Evolutionary conservation across 768 basidiomycete genomes (phyloP).

Genomic region (Leccinum ochraceum): DNA sequence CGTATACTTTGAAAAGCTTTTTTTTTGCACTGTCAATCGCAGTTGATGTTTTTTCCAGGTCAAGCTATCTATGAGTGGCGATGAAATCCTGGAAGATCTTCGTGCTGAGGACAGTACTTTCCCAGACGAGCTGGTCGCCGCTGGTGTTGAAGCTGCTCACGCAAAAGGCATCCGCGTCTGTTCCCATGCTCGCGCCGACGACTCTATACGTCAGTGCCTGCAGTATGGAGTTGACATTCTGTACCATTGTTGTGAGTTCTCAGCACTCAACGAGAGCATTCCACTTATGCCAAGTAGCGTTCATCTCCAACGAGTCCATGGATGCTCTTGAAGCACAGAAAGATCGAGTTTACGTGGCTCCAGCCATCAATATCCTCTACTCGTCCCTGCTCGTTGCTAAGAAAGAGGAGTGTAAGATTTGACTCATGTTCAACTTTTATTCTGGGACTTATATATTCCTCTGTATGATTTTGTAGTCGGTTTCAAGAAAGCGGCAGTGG

Average conservation of each 20-base stretch:
- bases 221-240: conserved; percentile 38
- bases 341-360: conserved; percentile 36
- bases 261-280: neutral
- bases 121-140: conserved; percentile 34
- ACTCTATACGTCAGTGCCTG: conserved; percentile 34
- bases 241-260: conserved; percentile 28
- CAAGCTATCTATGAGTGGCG: conserved; percentile 40
- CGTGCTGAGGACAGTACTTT: conserved; percentile 39
- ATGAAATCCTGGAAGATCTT: conserved; percentile 36
- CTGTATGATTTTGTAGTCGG: conserved; percentile 13
- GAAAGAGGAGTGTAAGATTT: conserved; percentile 25
- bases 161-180: conserved; percentile 38
- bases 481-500: conserved; percentile 17
- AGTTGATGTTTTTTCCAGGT: conserved; percentile 17
- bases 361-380: conserved; percentile 34
- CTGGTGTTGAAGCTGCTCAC: conserved; percentile 38
- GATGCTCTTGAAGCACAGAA: conserved; percentile 38
- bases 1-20: neutral
- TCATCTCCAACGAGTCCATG: conserved; percentile 40
- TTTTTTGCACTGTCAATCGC: neutral
- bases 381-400: conserved; percentile 29
- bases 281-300: conserved; percentile 26
- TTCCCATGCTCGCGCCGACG: conserved; percentile 39
- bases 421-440: neutral
- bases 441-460: neutral